A percentile compares a stretch with the other conserved stretches of the same genome.
Conservation (phyloP, 192 early-diverging fungal genomes). For the Kickxella alabastrina region DNA sequence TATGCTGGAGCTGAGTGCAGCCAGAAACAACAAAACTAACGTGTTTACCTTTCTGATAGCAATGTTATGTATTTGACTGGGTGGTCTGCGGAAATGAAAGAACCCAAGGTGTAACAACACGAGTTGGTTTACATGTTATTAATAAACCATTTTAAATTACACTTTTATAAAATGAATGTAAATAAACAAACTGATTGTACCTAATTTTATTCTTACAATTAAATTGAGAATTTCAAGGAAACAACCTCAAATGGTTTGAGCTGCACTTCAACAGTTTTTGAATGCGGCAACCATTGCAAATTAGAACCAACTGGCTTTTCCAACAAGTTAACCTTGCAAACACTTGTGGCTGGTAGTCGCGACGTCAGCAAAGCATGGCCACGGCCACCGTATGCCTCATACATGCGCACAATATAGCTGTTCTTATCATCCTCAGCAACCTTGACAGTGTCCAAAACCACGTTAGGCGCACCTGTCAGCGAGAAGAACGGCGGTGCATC, state of each 20-base stretch:
- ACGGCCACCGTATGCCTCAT: constrained; percentile 87
- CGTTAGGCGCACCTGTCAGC: constrained; percentile 53
- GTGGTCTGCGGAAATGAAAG: too few relatives aligned
- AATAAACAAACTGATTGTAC: constrained; percentile 3
- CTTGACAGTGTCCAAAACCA: constrained; percentile 90
- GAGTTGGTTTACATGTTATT: too few relatives aligned
- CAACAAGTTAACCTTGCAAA: constrained; percentile 69
- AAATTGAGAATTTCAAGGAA: constrained; percentile 51
- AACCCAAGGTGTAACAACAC: too few relatives aligned
- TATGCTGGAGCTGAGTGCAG: too few relatives aligned
- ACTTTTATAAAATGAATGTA: constrained; percentile 4
- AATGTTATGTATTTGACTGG: too few relatives aligned
- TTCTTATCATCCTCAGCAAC: constrained; percentile 71
- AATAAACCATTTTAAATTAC: too few relatives aligned
- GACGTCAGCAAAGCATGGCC: constrained; percentile 16
- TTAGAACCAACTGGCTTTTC: constrained; percentile 60
- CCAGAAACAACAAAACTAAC: too few relatives aligned
- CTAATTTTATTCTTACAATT: constrained; percentile 1
- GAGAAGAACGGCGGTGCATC: constrained; percentile 39
- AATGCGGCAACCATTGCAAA: constrained; percentile 28
- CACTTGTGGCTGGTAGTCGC: constrained; percentile 15
- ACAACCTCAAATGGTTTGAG: constrained; percentile 67
- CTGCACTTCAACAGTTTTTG: constrained; percentile 32
- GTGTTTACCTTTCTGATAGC: too few relatives aligned
- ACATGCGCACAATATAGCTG: constrained; percentile 72